A percentile compares a stretch with the other conserved stretches of the same genome.
These are phyloP conservation scores for Silene conica DNA, from an alignment of 148 eudicot genomes.

Conservation along the genomic window DNA sequence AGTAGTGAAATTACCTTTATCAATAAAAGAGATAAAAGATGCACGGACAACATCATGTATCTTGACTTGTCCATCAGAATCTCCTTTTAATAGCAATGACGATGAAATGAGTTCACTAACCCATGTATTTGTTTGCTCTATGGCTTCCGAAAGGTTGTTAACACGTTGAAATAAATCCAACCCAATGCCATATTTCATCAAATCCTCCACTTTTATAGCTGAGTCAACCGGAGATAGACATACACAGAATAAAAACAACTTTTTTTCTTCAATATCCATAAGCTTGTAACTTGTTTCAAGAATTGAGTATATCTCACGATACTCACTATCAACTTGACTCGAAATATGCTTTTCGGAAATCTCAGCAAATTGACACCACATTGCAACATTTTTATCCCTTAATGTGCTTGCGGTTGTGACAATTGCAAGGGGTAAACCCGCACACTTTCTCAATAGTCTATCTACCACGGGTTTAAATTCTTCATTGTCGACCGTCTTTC, in stretches of 20 bases:
- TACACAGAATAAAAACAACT: conserved; percentile 12
- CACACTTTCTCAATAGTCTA: conserved; percentile 10
- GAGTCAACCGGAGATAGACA: conserved; percentile 19
- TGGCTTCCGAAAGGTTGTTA: neutral
- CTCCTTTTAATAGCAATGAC: neutral
- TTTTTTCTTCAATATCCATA: conserved; percentile 18
- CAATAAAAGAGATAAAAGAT: too few species aligned
- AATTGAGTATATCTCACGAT: conserved; percentile 3
- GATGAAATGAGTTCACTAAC: conserved; percentile 13
- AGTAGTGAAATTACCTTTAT: too few species aligned
- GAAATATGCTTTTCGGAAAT: conserved; percentile 12
- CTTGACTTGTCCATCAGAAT: neutral
- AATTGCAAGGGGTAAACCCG: conserved; percentile 20
- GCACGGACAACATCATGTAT: too few species aligned
- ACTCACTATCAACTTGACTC: neutral
- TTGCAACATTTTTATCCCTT: neutral
- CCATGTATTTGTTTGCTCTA: conserved; percentile 11
- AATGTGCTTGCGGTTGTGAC: neutral
- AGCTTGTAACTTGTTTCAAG: conserved; percentile 21
- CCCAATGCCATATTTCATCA: conserved; percentile 21
- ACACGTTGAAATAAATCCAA: conserved; percentile 14
- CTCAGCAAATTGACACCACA: conserved; percentile 6
- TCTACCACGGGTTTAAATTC: neutral
- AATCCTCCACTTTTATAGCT: conserved; percentile 2
- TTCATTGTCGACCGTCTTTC: neutral